phyloP scores from a whole-genome alignment of 2,329 filamentous ascomycete species.

The Geosmithia putterillii region DNA sequence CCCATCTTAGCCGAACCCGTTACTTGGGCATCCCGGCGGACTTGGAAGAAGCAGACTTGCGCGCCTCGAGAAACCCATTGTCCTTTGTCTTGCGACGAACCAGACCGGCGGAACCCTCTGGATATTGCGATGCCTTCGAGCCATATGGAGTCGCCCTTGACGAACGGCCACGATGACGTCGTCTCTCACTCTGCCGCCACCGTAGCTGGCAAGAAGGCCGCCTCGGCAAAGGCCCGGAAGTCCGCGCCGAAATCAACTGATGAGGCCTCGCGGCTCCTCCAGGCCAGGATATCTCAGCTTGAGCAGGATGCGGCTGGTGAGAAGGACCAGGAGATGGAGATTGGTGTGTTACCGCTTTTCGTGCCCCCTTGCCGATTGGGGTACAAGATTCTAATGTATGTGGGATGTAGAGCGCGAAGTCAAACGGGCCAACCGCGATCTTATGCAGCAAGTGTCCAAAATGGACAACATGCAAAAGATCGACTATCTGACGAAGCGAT shows the following conservation, averaged over 20 bases:
- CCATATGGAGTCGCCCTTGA: slow-evolving; percentile 26
- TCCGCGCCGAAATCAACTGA: slow-evolving; percentile 3
- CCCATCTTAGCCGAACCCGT: background rate
- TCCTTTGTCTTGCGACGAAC: slow-evolving; percentile 8
- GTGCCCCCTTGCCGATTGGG: background rate
- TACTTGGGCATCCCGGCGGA: background rate
- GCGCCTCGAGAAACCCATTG: background rate
- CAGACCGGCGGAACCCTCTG: slow-evolving; percentile 5
- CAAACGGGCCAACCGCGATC: slow-evolving; percentile 83
- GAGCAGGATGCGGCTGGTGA: slow-evolving; percentile 88
- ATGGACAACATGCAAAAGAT: slow-evolving; percentile 89
- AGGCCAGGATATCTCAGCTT: slow-evolving; percentile 87
- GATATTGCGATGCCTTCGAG: slow-evolving; percentile 22
- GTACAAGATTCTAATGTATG: slow-evolving; percentile 1
- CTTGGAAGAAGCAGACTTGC: background rate
- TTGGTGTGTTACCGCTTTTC: slow-evolving; percentile 56
- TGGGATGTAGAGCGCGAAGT: slow-evolving; percentile 66
- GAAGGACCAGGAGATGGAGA: slow-evolving; percentile 91
- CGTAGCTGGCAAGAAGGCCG: slow-evolving; percentile 68
- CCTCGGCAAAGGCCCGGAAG: slow-evolving; percentile 58
- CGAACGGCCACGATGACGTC: slow-evolving; percentile 27
- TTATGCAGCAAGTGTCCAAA: slow-evolving; percentile 78
- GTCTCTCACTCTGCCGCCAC: slow-evolving; percentile 21
- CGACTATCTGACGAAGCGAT: slow-evolving; percentile 80
- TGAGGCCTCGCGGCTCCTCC: slow-evolving; percentile 83